Evolutionary conservation across 345 rosid genomes (phyloP).

Genomic region (Citropsis articulata): DNA sequence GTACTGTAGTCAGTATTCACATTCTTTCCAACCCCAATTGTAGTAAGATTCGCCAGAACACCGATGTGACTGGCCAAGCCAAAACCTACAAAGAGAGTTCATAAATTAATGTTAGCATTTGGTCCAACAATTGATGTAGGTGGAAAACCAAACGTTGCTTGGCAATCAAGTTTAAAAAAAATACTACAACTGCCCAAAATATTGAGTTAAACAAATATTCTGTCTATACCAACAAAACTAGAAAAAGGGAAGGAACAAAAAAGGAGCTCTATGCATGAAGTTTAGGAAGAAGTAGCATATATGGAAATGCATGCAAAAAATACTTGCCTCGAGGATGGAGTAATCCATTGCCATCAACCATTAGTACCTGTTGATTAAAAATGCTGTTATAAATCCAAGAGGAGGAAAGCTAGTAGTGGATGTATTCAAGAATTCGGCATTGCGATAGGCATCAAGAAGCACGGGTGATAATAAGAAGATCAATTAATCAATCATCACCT

Average conservation of each 20-base stretch:
- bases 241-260: neutral
- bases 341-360: conserved; percentile 93
- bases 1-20: conserved; percentile 30
- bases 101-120: neutral
- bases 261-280: neutral
- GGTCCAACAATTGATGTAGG: neutral
- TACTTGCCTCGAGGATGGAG: conserved; percentile 91
- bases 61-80: conserved; percentile 91
- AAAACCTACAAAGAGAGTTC: conserved; percentile 50
- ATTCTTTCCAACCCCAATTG: conserved; percentile 84
- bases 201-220: neutral
- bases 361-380: conserved; percentile 46
- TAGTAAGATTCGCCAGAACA: conserved; percentile 71
- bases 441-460: neutral
- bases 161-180: neutral
- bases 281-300: neutral
- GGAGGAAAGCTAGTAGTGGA: neutral
- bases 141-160: neutral
- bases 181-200: neutral
- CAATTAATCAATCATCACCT: conserved; percentile 37
- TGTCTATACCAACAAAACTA: neutral
- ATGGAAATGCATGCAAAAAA: conserved; percentile 1
- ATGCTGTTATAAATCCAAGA: neutral
- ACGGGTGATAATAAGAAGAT: neutral
- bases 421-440: neutral